Evolutionary conservation across 495 filamentous ascomycete genomes (phyloP), one percentile per base, ranked within the genome.

Genomic region (Neurospora sp.): DNA sequence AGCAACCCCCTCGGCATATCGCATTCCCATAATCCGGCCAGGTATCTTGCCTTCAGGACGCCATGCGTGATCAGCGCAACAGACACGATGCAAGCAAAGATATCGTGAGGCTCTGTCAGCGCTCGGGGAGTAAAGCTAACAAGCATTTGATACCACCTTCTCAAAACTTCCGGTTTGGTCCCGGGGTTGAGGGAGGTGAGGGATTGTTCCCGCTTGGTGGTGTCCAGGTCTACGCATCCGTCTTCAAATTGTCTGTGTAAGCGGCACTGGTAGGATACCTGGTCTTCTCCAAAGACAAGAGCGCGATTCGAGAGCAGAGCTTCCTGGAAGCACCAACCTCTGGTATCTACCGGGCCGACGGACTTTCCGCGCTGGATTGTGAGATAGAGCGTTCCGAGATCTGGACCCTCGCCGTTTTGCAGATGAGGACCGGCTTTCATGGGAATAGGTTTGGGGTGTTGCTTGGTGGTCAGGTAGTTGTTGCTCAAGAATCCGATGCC

Each of bases 251-350:
- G 20, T 1, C 5, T 41, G 12, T 39, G 54, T 3, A 9, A 3
- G 11, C 72, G 48, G 59, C 72, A 73, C 1, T 42, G 54, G 39
- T 39, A 73, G 7, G 4, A 27, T 5, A 73, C 31, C 59, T 73
- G 72, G 2, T 73, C 54, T 20, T 38, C 20, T 3, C 72, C 48
- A 62, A 73, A 73, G 1, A 38, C 5, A 9, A 72, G 9, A 7
- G 46, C 8, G 10, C 71, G 71, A 16, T 39, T 40, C 1, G 48
- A 38, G 1, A 72, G 39, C 3, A 69, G 46, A 8, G 48, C 54
- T 42, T 73, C 72, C 3, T 73, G 72, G 39, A 73, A 73, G 39
- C 72, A 73, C 72, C 72, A 73, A 3, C 72, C 72, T 18, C 72
- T 39, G 11, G 23, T 27, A 10, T 39, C 39, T 2, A 73, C 72